These are phyloP conservation scores for Pulicaria dysenterica DNA, from an alignment of 129 eudicot genomes.

Conservation along the genomic window DNA sequence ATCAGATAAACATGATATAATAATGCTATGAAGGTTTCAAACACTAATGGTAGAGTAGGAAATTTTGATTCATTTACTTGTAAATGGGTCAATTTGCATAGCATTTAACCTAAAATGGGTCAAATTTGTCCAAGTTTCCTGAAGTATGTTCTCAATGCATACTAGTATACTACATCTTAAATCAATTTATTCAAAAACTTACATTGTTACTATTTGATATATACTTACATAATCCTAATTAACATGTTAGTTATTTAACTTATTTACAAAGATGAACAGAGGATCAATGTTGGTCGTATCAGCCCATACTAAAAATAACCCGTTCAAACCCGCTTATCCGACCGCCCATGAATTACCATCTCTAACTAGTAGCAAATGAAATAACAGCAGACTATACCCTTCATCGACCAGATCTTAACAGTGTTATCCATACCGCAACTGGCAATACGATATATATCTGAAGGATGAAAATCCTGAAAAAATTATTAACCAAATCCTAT, in stretches of 20 bases:
- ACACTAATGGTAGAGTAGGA: not conserved
- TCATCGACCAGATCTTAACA: conserved; percentile 98
- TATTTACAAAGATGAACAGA: not conserved
- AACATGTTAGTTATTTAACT: not conserved
- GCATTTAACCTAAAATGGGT: not conserved
- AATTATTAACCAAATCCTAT: conserved; percentile 11
- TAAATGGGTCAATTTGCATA: not conserved
- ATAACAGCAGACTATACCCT: conserved; percentile 50
- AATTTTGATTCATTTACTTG: not conserved
- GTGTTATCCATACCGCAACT: conserved; percentile 99
- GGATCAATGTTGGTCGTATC: not conserved
- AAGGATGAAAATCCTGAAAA: conserved; percentile 94
- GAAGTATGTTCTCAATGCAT: not conserved
- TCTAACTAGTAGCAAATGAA: not conserved
- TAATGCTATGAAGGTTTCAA: conserved; percentile 17
- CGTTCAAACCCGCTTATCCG: not conserved
- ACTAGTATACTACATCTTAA: not conserved
- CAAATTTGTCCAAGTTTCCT: not conserved
- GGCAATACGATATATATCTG: conserved; percentile 95
- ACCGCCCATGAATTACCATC: not conserved
- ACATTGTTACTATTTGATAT: not conserved
- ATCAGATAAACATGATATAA: not conserved
- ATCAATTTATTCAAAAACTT: not conserved
- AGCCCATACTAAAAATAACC: not conserved
- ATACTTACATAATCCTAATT: not conserved